phyloP scores from a whole-genome alignment of 2,329 filamentous ascomycete species.

The Pyrenochaeta sp. region DNA sequence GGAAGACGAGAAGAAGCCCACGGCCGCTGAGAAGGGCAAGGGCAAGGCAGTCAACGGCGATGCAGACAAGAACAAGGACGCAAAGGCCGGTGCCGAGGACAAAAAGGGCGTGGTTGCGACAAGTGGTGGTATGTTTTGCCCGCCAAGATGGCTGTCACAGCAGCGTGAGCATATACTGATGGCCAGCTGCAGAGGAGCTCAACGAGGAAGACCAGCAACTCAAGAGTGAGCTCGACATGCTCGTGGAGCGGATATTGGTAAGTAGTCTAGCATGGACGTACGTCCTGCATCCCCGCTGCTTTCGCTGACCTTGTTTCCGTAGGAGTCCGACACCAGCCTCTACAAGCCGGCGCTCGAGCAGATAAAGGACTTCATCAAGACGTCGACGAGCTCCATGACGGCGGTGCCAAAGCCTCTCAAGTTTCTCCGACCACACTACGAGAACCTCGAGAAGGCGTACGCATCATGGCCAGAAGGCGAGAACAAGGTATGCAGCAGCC shows the following conservation, averaged over 20 bases:
- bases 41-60: constrained; percentile 82
- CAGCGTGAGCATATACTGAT: constrained; percentile 31
- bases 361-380: constrained; percentile 99
- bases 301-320: constrained; percentile 31
- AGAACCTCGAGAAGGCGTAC: constrained; percentile 85
- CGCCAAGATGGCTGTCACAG: constrained; percentile 18
- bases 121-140: constrained; percentile 59
- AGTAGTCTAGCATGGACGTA: constrained; percentile 11
- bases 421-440: constrained; percentile 96
- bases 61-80: constrained; percentile 65
- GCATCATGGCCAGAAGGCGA: constrained; percentile 86
- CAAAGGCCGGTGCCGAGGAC: constrained; percentile 76
- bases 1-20: constrained; percentile 85
- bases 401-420: constrained; percentile 98
- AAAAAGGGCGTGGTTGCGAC: constrained; percentile 77
- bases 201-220: constrained; percentile 98
- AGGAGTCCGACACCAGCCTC: constrained; percentile 87
- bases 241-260: constrained; percentile 93
- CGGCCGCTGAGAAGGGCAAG: constrained; percentile 92
- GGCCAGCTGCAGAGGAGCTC: constrained; percentile 76
- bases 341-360: constrained; percentile 93
- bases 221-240: constrained; percentile 97
- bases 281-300: constrained; percentile 16
- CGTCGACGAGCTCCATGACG: constrained; percentile 98
- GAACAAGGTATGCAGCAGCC: constrained; percentile 70